Evolutionary conservation across 1,139 yeast species (phyloP).

Genomic region (Debaryomycetaceae sp.): DNA sequence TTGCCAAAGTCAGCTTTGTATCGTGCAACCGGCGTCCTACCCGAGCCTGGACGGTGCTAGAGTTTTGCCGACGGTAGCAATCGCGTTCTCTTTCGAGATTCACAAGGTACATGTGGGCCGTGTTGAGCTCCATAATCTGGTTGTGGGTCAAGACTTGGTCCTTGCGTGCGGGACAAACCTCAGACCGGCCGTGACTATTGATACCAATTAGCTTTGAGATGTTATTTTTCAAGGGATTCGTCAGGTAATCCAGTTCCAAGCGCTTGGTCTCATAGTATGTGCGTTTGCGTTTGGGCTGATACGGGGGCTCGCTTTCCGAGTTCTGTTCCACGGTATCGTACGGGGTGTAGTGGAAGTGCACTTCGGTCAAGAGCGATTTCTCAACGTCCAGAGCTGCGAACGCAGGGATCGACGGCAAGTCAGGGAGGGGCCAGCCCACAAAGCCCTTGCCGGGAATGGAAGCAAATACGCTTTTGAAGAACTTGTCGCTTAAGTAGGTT

Average conservation of each 20-base stretch:
- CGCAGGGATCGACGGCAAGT: slow-evolving; percentile 49
- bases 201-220: slow-evolving; percentile 52
- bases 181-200: slow-evolving; percentile 11
- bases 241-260: slow-evolving; percentile 54
- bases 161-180: slow-evolving; percentile 7
- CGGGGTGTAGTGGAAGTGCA: slow-evolving; percentile 49
- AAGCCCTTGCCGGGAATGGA: slow-evolving; percentile 10
- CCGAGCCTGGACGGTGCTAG: slow-evolving; percentile 12
- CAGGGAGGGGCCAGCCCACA: slow-evolving; percentile 72
- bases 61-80: slow-evolving; percentile 13
- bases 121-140: slow-evolving; percentile 25
- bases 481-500: slow-evolving; percentile 44
- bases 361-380: slow-evolving; percentile 68
- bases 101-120: slow-evolving; percentile 17
- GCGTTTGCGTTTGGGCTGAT: slow-evolving; percentile 11
- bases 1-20: slow-evolving; percentile 16
- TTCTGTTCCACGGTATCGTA: slow-evolving; percentile 32
- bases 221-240: slow-evolving; percentile 54
- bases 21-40: slow-evolving; percentile 25
- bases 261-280: slow-evolving; percentile 56
- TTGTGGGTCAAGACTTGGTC: slow-evolving; percentile 25
- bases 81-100: slow-evolving; percentile 18
- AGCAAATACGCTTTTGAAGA: slow-evolving; percentile 37
- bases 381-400: slow-evolving; percentile 70
- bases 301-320: slow-evolving; percentile 4